Base-by-base conservation (phyloP, 1,284 basidiomycete species). In the Trichosporon sp. region DNA sequence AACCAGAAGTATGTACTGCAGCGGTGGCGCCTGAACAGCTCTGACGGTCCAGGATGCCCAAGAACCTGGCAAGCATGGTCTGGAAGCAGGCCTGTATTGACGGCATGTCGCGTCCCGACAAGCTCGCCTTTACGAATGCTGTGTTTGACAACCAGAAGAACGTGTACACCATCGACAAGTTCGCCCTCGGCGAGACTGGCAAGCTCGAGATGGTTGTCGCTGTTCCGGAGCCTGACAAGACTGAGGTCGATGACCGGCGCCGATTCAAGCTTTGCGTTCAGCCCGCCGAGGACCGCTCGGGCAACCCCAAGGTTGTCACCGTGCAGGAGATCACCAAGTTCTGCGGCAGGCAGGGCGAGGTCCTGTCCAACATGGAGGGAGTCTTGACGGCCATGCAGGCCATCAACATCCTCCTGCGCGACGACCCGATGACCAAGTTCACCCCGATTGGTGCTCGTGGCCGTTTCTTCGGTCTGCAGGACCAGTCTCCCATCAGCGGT, bases 381-480 rank as follows among this genome's bases (percentile, higher is more conserved):
- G 23, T 31, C 12, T 68, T 79, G 27, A 77, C 76, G 9, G 80
- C 79, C 2, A 74, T 81, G 53, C 80, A 80, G 74, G 78, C 80
- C 7, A 72, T 77, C 70, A 83, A 83, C 70, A 74, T 83, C 12
- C 70, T 83, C 11, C 73, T 83, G 64, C 76, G 82, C 58, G 78
- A 83, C 69, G 77, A 80, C 47, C 77, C 80, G 2, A 70, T 73
- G 15, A 64, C 65, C 62, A 68, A 71, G 23, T 83, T 69, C 74
- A 76, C 75, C n/a, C 75, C 80, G 53, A 77, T 79, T 32, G 82
- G 82, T 27, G 79, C 81, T 9, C 77, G 78, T 31, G 80, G 80
- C 27, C 74, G 77, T 38, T 76, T 80, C 64, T 83, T 81, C 73
- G 72, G 72, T 25, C 73, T 75, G n/a, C 78, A 77, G 18, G 76